A percentile compares a stretch with the other conserved stretches of the same genome.
These are phyloP conservation scores for Moringa oleifera DNA, from an alignment of 345 rosid species.

Conservation along the genomic window DNA sequence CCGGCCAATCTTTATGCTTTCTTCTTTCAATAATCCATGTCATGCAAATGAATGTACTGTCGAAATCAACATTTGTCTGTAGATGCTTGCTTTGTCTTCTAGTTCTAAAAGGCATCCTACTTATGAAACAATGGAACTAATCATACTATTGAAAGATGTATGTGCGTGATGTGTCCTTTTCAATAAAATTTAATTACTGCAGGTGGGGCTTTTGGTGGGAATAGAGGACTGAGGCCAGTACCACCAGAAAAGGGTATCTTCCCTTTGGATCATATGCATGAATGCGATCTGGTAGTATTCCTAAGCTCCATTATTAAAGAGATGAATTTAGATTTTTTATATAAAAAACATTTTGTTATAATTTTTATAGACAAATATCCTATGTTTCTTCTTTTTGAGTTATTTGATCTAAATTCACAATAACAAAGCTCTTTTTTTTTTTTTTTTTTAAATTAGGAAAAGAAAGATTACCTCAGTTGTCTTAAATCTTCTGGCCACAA, in stretches of 20 bases:
- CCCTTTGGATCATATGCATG: conserved; percentile 86
- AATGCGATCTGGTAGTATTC: conserved; percentile 64
- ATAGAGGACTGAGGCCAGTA: conserved; percentile 78
- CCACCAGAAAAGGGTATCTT: conserved; percentile 95
- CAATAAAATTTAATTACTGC: conserved; percentile 4
- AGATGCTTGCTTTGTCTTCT: too few relatives aligned
- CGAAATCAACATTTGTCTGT: too few relatives aligned
- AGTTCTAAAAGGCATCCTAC: too few relatives aligned
- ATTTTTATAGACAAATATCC: too few relatives aligned
- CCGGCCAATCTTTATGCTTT: too few relatives aligned
- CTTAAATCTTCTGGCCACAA: conserved; percentile 71
- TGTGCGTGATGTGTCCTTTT: neutral
- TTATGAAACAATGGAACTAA: too few relatives aligned
- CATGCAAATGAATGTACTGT: too few relatives aligned
- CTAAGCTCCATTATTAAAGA: neutral
- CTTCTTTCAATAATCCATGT: too few relatives aligned
- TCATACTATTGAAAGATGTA: neutral
- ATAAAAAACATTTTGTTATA: too few relatives aligned
- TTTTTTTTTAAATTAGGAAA: too few relatives aligned
- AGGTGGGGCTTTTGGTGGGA: conserved; percentile 99
- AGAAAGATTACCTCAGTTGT: conserved; percentile 82
- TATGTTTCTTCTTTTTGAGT: neutral
- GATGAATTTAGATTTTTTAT: too few relatives aligned
- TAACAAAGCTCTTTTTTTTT: conserved; percentile 4
- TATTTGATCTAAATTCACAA: neutral